Conservation (phyloP, 2,329 filamentous ascomycete species). For the Diplodia corticola region DNA sequence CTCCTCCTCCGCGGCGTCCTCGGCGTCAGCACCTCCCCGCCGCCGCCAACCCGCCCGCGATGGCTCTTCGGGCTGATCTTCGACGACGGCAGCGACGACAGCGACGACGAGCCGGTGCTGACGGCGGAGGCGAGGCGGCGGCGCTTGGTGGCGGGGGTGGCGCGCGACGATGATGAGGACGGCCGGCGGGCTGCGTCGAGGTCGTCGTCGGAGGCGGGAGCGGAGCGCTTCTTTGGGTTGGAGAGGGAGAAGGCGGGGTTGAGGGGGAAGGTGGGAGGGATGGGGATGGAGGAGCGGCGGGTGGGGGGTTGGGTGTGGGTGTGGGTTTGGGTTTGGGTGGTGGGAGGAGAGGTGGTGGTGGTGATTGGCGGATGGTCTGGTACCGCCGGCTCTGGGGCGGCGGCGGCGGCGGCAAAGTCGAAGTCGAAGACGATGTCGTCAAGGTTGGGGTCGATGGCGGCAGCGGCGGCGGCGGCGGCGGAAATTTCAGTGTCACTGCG, state of each 20-base stretch:
- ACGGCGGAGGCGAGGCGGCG: neutral
- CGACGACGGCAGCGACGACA: neutral
- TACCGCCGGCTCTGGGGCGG: neutral
- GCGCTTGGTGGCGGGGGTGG: no score
- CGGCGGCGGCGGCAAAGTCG: neutral
- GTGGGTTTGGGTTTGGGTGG: neutral
- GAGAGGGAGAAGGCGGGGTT: neutral
- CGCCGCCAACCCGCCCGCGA: no score
- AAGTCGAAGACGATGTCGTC: neutral
- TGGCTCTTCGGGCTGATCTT: neutral
- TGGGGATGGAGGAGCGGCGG: neutral
- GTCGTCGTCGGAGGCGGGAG: neutral
- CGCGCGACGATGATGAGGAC: no score
- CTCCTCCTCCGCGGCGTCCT: neutral
- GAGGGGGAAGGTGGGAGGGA: neutral
- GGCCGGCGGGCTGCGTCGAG: neutral
- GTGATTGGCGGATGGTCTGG: neutral
- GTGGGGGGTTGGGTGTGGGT: no score
- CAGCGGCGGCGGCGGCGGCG: no score
- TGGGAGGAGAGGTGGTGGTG: no score
- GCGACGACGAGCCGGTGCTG: neutral
- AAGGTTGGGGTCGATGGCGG: neutral
- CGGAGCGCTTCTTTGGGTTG: neutral
- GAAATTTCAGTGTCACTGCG: no score
- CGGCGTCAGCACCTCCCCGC: neutral